phyloP scores from a whole-genome alignment of 257 asterid genomes.

The Apocynum venetum region DNA sequence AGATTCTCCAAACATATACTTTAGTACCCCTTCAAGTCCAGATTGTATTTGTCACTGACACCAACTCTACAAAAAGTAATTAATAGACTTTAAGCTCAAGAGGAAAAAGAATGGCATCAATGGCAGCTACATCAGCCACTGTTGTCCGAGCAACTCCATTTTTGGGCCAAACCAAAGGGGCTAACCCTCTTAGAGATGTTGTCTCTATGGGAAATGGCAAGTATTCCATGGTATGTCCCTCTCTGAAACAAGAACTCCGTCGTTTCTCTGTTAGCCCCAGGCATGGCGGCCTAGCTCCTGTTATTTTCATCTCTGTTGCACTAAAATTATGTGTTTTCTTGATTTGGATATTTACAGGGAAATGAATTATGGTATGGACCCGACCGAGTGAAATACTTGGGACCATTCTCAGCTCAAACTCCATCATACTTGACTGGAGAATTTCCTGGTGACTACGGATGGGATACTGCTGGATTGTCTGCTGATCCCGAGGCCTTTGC shows the following conservation, averaged over 20 bases:
- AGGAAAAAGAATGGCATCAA: conserved; percentile 42
- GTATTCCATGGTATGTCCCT: conserved; percentile 50
- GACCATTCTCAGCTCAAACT: conserved; percentile 88
- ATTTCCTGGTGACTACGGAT: conserved; percentile 85
- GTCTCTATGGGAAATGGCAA: conserved; percentile 57
- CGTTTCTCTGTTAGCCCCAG: too few species aligned
- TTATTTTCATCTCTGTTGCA: background rate
- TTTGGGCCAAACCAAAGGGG: conserved; percentile 65
- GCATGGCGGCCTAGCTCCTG: background rate
- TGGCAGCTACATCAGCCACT: conserved; percentile 55
- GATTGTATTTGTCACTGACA: conserved; percentile 6
- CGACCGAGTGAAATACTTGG: conserved; percentile 77
- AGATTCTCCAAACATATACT: conserved; percentile 25
- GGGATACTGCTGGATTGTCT: conserved; percentile 88
- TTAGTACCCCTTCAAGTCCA: background rate
- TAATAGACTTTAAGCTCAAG: background rate
- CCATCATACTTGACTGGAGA: conserved; percentile 84
- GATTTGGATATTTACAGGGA: conserved; percentile 28
- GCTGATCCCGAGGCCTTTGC: conserved; percentile 92
- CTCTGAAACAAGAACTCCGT: background rate
- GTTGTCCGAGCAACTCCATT: conserved; percentile 65
- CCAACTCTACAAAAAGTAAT: background rate
- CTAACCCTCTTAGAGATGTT: conserved; percentile 53
- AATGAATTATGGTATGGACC: conserved; percentile 85
- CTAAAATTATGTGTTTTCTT: background rate